Evolutionary conservation across 768 basidiomycete genomes (phyloP), one percentile per base, ranked within the genome.

Genomic region (Lentinus tigrinus): DNA sequence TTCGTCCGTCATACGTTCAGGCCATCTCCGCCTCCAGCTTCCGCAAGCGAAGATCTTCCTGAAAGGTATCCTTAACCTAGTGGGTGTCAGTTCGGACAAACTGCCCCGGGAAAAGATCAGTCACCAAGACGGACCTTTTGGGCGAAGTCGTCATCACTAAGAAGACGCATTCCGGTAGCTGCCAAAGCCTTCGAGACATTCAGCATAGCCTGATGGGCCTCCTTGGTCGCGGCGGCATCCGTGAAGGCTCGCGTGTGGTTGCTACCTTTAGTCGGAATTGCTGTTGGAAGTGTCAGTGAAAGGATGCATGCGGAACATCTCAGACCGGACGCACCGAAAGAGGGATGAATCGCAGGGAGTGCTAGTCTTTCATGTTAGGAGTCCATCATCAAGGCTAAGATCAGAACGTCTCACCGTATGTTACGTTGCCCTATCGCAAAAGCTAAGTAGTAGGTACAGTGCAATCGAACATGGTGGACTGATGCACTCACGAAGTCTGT

Each of bases 401-500:
- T 8, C 16, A 31, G 38, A 11, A 48, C 2, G 8, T 3, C 70
- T 48, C 68, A 90, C 90, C 82, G 62, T 93, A 89, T 4, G 85
- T 86, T 24, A 93, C 76, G 67, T 91, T 90, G 24, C 88, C 88
- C 88, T 89, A 50, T 21, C n/a, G n/a, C n/a, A n/a, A n/a, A n/a
- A n/a, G n/a, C n/a, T n/a, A n/a, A n/a, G n/a, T n/a, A n/a, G n/a
- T n/a, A n/a, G n/a, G n/a, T n/a, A n/a, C n/a, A n/a, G n/a, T n/a
- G n/a, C n/a, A n/a, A n/a, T n/a, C n/a, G n/a, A n/a, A n/a, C n/a
- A n/a, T n/a, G n/a, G n/a, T n/a, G n/a, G n/a, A n/a, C n/a, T n/a
- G n/a, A n/a, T n/a, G n/a, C n/a, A 74, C 88, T 75, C 64, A 91
- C 91, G 62, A 93, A 93, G 68, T 93, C 91, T 3, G 91, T 93